Conservation (phyloP, 768 basidiomycete genomes). For the Leucosporidium creatinivorum region DNA sequence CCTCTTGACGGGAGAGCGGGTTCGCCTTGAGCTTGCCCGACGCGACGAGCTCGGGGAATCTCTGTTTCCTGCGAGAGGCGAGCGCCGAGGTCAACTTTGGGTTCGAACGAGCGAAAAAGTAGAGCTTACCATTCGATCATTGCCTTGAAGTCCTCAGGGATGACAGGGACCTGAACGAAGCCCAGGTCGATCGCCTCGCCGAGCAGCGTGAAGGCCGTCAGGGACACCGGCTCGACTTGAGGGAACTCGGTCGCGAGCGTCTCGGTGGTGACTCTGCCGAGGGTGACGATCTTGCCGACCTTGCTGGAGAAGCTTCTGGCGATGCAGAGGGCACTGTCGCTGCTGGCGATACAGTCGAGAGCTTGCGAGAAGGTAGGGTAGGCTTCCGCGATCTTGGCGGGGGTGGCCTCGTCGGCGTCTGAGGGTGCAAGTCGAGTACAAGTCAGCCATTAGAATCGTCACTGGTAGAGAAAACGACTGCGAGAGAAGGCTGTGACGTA, state of each 20-base stretch:
- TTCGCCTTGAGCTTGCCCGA: conserved; percentile 25
- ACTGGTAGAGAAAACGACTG: neutral
- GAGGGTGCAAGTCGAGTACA: neutral
- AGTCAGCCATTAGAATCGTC: neutral
- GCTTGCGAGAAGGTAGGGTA: conserved; percentile 21
- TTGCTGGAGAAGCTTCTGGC: conserved; percentile 10
- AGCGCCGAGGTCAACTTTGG: neutral
- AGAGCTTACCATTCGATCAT: conserved; percentile 11
- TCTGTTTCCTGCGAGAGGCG: conserved; percentile 1
- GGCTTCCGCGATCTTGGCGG: conserved; percentile 27
- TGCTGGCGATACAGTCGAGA: conserved; percentile 30
- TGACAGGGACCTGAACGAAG: no score
- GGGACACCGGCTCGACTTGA: neutral
- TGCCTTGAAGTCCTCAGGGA: conserved; percentile 6
- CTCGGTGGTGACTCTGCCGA: conserved; percentile 1
- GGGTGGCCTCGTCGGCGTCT: conserved; percentile 25
- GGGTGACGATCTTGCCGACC: conserved; percentile 17
- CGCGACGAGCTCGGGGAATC: conserved; percentile 14
- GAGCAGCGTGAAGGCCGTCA: no score
- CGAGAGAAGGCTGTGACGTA: neutral
- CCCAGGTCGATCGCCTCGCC: no score
- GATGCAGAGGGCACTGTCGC: conserved; percentile 9
- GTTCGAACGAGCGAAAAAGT: neutral
- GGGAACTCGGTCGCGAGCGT: conserved; percentile 14
- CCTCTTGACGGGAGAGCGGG: conserved; percentile 15